phyloP scores from a whole-genome alignment of 2,329 filamentous ascomycete species.

The Thielaviopsis euricoi region DNA sequence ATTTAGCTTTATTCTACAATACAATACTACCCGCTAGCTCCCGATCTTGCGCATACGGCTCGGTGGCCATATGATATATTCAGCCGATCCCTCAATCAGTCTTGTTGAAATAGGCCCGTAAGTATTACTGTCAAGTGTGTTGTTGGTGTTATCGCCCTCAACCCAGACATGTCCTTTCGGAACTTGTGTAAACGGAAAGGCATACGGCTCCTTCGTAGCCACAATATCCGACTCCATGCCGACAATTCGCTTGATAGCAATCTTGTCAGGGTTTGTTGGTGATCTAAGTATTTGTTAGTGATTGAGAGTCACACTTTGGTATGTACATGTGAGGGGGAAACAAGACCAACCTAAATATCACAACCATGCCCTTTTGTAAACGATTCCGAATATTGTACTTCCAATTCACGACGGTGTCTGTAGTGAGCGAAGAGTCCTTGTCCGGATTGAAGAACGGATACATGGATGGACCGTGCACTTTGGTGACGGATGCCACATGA shows the following conservation, averaged over 20 bases:
- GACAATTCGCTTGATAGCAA: conserved; percentile 69
- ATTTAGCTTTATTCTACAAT: too few relatives aligned
- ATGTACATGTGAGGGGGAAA: background rate
- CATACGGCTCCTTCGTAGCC: conserved; percentile 6
- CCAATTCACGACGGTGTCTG: conserved; percentile 41
- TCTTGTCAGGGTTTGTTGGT: conserved; percentile 50
- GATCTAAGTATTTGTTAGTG: conserved; percentile 32
- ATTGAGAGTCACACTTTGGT: background rate
- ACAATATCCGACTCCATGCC: conserved; percentile 55
- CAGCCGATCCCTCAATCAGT: conserved; percentile 59
- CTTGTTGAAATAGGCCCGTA: conserved; percentile 71
- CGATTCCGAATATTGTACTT: conserved; percentile 41
- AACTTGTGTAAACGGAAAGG: conserved; percentile 33
- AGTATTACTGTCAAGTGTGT: conserved; percentile 59
- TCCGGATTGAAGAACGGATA: conserved; percentile 59
- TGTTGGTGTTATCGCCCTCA: conserved; percentile 54
- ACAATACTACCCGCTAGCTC: too few relatives aligned
- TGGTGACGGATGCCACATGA: conserved; percentile 40
- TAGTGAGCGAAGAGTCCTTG: conserved; percentile 35
- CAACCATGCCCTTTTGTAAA: conserved; percentile 55
- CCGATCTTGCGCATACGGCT: conserved; percentile 39
- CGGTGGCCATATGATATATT: conserved; percentile 55
- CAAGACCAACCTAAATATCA: conserved; percentile 45
- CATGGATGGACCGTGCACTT: conserved; percentile 53
- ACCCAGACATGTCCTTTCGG: conserved; percentile 86